A percentile compares a stretch with the other conserved stretches of the same genome.
phyloP scores from a whole-genome alignment of 305 asterid species.

The Solanum hybrid region DNA sequence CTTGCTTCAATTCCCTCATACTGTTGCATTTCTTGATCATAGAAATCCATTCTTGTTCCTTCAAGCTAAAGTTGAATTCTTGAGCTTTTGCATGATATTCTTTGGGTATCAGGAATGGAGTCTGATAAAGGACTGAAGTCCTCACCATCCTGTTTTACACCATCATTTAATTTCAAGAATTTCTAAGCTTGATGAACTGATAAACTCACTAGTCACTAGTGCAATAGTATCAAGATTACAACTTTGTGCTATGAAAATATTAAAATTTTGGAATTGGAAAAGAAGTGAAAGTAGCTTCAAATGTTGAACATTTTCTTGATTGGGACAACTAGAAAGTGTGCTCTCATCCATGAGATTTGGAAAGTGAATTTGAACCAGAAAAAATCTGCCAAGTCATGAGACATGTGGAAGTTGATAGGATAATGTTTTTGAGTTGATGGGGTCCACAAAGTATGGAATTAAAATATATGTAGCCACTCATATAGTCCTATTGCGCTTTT shows the following conservation, averaged over 20 bases:
- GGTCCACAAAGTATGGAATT: constrained; percentile 16
- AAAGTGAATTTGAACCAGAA: constrained; percentile 34
- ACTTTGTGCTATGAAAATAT: background rate
- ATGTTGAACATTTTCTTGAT: constrained; percentile 6
- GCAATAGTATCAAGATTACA: background rate
- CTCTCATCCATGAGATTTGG: constrained; percentile 41
- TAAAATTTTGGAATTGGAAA: background rate
- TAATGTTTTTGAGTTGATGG: constrained; percentile 34
- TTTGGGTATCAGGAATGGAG: constrained; percentile 26
- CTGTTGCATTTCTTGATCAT: constrained; percentile 43
- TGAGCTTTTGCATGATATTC: constrained; percentile 22
- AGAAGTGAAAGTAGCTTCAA: background rate
- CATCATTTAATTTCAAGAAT: constrained; percentile 10
- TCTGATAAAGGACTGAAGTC: constrained; percentile 50
- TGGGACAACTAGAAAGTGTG: background rate
- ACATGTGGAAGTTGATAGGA: constrained; percentile 43
- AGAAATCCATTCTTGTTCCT: constrained; percentile 58
- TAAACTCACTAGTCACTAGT: background rate
- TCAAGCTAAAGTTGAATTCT: constrained; percentile 29
- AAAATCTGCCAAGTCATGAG: constrained; percentile 21
- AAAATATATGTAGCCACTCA: constrained; percentile 22
- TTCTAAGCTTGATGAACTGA: background rate
- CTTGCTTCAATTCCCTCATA: constrained; percentile 50
- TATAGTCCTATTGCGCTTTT: background rate
- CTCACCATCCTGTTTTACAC: constrained; percentile 43